Conservation (phyloP, 345 rosid genomes). For the Iberis pinnata region DNA sequence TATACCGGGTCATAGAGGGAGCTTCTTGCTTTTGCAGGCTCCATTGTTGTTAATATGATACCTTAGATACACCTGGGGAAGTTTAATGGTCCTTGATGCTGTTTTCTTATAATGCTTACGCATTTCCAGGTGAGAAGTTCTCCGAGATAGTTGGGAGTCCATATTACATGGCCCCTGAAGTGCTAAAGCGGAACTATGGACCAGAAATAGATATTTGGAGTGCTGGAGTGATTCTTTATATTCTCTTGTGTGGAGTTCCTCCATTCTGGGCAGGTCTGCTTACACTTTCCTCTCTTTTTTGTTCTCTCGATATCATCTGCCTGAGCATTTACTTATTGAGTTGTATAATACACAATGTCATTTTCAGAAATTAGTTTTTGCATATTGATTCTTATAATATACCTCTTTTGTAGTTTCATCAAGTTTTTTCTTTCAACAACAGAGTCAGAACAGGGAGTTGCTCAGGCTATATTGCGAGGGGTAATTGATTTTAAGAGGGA, state of each 20-base stretch:
- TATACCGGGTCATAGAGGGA: not conserved
- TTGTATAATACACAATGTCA: not conserved
- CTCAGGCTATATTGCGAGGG: conserved; percentile 98
- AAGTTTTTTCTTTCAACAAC: conserved; percentile 21
- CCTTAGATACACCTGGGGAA: not conserved
- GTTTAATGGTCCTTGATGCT: not conserved
- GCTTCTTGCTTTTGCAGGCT: conserved; percentile 5
- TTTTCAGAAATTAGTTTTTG: not conserved
- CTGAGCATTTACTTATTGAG: not conserved
- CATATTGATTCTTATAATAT: not conserved
- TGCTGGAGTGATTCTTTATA: conserved; percentile 97
- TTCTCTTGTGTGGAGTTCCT: conserved; percentile 92
- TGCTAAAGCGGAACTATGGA: conserved; percentile 90
- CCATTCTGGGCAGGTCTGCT: conserved; percentile 98
- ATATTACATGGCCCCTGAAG: conserved; percentile 99
- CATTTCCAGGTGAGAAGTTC: conserved; percentile 69
- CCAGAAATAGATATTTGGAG: conserved; percentile 99
- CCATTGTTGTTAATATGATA: conserved; percentile 12
- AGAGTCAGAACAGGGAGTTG: conserved; percentile 99
- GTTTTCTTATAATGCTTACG: conserved; percentile 1
- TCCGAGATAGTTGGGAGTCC: conserved; percentile 99
- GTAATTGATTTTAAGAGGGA: conserved; percentile 94
- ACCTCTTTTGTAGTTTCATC: conserved; percentile 1
- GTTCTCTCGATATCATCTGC: not conserved
- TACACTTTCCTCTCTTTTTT: conserved; percentile 8